Conservation (phyloP, 106 monocot genomes). For the Allium cepa region DNA sequence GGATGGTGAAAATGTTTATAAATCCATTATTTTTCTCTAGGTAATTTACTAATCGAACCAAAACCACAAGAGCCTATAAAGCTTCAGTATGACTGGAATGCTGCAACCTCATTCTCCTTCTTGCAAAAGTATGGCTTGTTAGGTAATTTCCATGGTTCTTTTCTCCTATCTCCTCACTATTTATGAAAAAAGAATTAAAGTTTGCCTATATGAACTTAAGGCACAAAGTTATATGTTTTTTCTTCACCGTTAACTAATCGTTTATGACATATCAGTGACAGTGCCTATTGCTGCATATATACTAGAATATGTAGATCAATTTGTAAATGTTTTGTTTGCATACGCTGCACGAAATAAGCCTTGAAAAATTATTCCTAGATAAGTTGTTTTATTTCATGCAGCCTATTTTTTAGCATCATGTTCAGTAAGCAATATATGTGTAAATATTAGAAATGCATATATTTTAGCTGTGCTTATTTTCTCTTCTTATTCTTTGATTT, state of each 20-base stretch:
- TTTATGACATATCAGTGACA: too few species aligned
- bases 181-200: neutral
- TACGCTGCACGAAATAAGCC: too few species aligned
- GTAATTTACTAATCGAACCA: conserved; percentile 87
- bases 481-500: too few species aligned
- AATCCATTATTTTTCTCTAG: conserved; percentile 23
- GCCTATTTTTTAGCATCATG: too few species aligned
- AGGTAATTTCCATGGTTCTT: conserved; percentile 31
- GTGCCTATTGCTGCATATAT: neutral
- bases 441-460: too few species aligned
- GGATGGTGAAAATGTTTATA: neutral
- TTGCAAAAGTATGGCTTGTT: conserved; percentile 70
- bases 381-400: too few species aligned
- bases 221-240: neutral
- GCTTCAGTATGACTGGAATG: conserved; percentile 99
- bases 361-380: too few species aligned
- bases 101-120: conserved; percentile 72
- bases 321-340: too few species aligned
- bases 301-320: neutral
- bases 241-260: neutral
- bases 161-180: neutral
- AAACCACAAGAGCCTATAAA: conserved; percentile 99
- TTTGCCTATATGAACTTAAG: neutral
- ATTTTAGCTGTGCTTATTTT: too few species aligned
- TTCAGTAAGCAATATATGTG: too few species aligned